Evolutionary conservation across 2,329 filamentous ascomycete genomes (phyloP).

Genomic region (Torrubiella hemipterigena): DNA sequence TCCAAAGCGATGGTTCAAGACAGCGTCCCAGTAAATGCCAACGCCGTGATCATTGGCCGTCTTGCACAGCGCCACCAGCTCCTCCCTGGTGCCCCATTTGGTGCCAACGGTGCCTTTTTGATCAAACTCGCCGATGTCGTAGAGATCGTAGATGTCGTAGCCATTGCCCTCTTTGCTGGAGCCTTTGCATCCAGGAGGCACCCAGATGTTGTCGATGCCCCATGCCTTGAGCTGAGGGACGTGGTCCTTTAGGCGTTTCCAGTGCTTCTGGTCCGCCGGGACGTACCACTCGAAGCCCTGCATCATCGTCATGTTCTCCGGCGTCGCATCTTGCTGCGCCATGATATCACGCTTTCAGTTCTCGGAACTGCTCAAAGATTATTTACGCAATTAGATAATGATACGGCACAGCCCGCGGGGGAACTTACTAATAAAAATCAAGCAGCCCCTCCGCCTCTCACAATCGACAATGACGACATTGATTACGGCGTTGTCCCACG

Average conservation of each 20-base stretch:
- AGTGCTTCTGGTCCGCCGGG: slow-evolving; percentile 50
- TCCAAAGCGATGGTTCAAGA: slow-evolving; percentile 65
- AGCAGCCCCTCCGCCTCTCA: too few species aligned
- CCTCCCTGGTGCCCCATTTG: slow-evolving; percentile 58
- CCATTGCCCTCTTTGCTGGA: slow-evolving; percentile 2
- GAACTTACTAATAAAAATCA: too few species aligned
- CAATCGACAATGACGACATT: too few species aligned
- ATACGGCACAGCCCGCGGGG: too few species aligned
- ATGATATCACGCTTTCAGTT: too few species aligned
- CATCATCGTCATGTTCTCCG: slow-evolving; percentile 46
- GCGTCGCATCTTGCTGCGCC: slow-evolving; percentile 12
- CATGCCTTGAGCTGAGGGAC: slow-evolving; percentile 46
- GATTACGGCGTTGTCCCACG: too few species aligned
- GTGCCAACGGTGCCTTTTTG: slow-evolving; percentile 53
- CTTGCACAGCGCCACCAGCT: slow-evolving; percentile 31
- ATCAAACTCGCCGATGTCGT: slow-evolving; percentile 62
- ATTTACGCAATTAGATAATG: too few species aligned
- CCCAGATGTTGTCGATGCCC: slow-evolving; percentile 55
- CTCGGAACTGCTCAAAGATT: too few species aligned
- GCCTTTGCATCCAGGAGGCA: slow-evolving; percentile 45
- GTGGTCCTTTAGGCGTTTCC: slow-evolving; percentile 43
- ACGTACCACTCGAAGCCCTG: slow-evolving; percentile 68
- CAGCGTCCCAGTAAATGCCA: slow-evolving; percentile 59
- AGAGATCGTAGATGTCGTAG: slow-evolving; percentile 19
- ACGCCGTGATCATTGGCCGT: slow-evolving; percentile 36